Evolutionary conservation across 2,329 filamentous ascomycete species (phyloP), one percentile per base, ranked within the genome.

Genomic region (Ampelomyces quisqualis): DNA sequence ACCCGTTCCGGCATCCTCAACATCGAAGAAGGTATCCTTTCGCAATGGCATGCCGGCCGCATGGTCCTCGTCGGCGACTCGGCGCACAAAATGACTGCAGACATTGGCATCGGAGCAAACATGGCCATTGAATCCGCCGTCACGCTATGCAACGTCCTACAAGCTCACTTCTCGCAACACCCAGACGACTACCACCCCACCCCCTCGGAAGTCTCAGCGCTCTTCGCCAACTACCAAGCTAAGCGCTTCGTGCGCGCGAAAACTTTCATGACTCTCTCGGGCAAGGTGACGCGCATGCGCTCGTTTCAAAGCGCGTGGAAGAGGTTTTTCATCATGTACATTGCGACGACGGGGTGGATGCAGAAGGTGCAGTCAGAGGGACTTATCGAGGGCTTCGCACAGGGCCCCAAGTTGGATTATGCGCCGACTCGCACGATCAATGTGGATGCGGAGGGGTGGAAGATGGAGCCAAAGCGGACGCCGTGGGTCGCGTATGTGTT

Each of bases 51-150:
- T 34, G 71, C 62, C 28, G 58, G 63, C 8, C 54, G 72, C 7
- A 64, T 71, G 3, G 57, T 73, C 2, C 54, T 64, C 1, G 60
- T 74, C 5, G 72, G 71, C 0, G 72, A 74, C 46, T 59, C 71
- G 1, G 68, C 64, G 5, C 71, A 74, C 45, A 74, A 55, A 47
- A 55, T 58, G 49, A 55, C 49, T 28, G 39, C 55, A 30, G 44
- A 55, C 24, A 30, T 52, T 6, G 48, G 54, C 15, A 35, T 51
- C 20, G 47, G 55, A 21, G 53, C 51, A 15, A 58, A 57, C 32
- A 54, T 47, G 15, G 52, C 39, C 17, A 48, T 58, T 14, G 51
- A 57, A 36, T 44, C 49, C 15, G 53, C 49, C 47, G 48, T 43
- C n/a, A 41, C 34, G 8, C 47, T 58, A 4, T 31, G 39, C 51